phyloP scores from a whole-genome alignment of 768 basidiomycete species.

The Tylopilus subfusipes region DNA sequence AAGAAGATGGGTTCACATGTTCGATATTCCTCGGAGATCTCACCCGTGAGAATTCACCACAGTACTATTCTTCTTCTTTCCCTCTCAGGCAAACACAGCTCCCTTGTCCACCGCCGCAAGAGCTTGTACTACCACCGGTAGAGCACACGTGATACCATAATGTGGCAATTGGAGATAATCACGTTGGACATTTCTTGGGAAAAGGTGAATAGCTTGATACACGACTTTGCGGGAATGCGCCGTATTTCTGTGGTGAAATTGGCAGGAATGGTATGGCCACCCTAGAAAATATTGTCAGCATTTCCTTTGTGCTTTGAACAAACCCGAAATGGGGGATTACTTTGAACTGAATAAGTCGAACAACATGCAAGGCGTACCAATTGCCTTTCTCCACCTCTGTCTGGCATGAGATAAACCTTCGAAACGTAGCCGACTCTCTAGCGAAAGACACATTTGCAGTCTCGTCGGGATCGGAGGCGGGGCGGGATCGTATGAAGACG shows the following conservation, averaged over 20 bases:
- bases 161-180: slow-evolving; percentile 39
- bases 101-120: no score
- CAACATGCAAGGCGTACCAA: slow-evolving; percentile 37
- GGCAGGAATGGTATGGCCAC: slow-evolving; percentile 52
- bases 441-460: slow-evolving; percentile 39
- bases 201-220: slow-evolving; percentile 20
- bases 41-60: slow-evolving; percentile 39
- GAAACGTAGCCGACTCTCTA: slow-evolving; percentile 37
- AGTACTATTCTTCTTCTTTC: no score
- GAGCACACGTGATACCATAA: slow-evolving; percentile 44
- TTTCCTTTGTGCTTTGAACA: no score
- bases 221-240: slow-evolving; percentile 40
- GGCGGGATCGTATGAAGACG: slow-evolving; percentile 6
- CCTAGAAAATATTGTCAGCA: slow-evolving; percentile 30
- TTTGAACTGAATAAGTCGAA: slow-evolving; percentile 31
- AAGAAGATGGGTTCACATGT: slow-evolving; percentile 46
- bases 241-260: slow-evolving; percentile 34
- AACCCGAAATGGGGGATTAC: slow-evolving; percentile 24
- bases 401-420: slow-evolving; percentile 30
- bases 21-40: slow-evolving; percentile 50
- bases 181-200: slow-evolving; percentile 26
- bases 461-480: slow-evolving; percentile 31
- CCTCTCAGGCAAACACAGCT: no score
- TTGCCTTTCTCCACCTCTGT: slow-evolving; percentile 45
- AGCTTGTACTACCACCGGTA: slow-evolving; percentile 43